phyloP scores from a whole-genome alignment of 345 rosid species.

The Citrus hindsii region DNA sequence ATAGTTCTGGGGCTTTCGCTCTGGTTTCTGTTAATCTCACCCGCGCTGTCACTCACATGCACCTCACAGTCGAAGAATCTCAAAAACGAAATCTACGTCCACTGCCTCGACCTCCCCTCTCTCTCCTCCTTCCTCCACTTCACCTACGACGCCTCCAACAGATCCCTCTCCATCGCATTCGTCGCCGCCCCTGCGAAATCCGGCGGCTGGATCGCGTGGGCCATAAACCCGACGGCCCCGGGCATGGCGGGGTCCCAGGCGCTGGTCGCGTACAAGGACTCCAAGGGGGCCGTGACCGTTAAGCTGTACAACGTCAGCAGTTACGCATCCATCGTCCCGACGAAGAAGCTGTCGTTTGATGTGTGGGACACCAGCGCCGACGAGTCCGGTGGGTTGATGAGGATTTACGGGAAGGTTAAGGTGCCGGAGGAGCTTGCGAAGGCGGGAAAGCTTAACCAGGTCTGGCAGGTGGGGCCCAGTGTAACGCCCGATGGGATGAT shows the following conservation, averaged over 20 bases:
- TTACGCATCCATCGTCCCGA: slow-evolving; percentile 22
- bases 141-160: slow-evolving; percentile 58
- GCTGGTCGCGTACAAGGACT: slow-evolving; percentile 44
- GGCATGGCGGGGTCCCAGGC: slow-evolving; percentile 78
- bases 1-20: slow-evolving; percentile 11
- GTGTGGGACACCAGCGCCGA: slow-evolving; percentile 70
- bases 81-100: slow-evolving; percentile 35
- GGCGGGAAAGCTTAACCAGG: slow-evolving; percentile 56
- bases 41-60: slow-evolving; percentile 54
- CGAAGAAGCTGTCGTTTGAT: slow-evolving; percentile 47
- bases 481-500: slow-evolving; percentile 16
- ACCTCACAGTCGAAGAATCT: slow-evolving; percentile 54
- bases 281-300: slow-evolving; percentile 32
- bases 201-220: slow-evolving; percentile 78
- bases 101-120: slow-evolving; percentile 67
- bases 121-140: slow-evolving; percentile 71
- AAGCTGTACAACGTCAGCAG: slow-evolving; percentile 41
- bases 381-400: slow-evolving; percentile 36
- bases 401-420: slow-evolving; percentile 57
- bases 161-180: slow-evolving; percentile 65
- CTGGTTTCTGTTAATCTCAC: slow-evolving; percentile 30
- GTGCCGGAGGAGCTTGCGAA: slow-evolving; percentile 52
- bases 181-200: slow-evolving; percentile 47
- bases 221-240: slow-evolving; percentile 53
- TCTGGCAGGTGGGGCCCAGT: slow-evolving; percentile 80